Base-by-base conservation (phyloP, 495 filamentous ascomycete genomes). In the Aspergillus mulundensis region DNA sequence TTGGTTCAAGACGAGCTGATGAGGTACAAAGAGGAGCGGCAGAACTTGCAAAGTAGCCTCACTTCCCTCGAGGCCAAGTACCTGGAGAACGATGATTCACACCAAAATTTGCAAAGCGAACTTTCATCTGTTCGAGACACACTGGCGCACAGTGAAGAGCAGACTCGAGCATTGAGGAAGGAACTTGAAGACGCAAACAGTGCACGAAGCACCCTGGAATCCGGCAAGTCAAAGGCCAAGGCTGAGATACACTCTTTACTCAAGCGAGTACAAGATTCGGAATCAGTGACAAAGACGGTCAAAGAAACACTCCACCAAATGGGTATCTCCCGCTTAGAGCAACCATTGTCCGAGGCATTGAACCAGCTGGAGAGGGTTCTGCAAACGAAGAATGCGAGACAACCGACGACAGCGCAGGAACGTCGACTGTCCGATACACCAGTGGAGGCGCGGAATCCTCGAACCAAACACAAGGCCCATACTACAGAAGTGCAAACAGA, bases 201-300 rank as follows among this genome's bases (percentile, higher is more conserved):
- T 10, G 58, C 59, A 7, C 61, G 47, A 25, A 44, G 40, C 4
- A 59, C 21, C 14, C 57, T 70, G 11, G 69, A 68, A 36, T 32
- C 58, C 4, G 47, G 56, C 1, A 65, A 64, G 21, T 43, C 40
- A 21, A 65, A 68, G 43, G 52, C 65, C 1, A 64, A 66, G 50
- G 36, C 45, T 10, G 69, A 72, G 41, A 63, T 66, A 16, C 39
- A 64, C 43, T 46, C 50, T 6, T 55, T 72, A 2, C 60, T 64
- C 53, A 57, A 56, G 19, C 58, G 63, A 38, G 65, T 69, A 4
- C 65, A 70, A 34, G 67, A 63, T 24, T 66, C 65, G 11, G 69
- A 72, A 47, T 12, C 44, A 10, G 63, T 59, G 60, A 47, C 60
- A 45, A 64, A 51, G 24, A 64, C 44, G 14, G 64, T 67, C 16